These are phyloP conservation scores for Periconia macrospinosa DNA, from an alignment of 2,329 filamentous ascomycete species.

Conservation along the genomic window DNA sequence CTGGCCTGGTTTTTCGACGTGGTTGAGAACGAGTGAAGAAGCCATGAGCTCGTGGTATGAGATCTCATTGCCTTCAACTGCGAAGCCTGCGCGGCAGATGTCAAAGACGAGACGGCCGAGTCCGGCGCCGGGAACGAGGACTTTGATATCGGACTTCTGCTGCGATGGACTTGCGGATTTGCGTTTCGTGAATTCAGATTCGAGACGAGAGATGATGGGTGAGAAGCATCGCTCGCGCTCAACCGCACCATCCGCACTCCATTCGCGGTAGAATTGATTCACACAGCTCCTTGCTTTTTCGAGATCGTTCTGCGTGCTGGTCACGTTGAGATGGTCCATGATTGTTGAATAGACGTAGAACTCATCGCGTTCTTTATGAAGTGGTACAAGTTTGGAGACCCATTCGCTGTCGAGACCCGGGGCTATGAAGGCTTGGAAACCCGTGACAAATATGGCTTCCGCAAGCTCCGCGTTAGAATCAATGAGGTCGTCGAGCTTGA, in stretches of 20 bases:
- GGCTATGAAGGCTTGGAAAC: constrained; percentile 38
- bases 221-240: constrained; percentile 80
- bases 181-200: constrained; percentile 46
- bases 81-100: constrained; percentile 71
- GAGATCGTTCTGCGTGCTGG: constrained; percentile 72
- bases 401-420: constrained; percentile 35
- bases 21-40: constrained; percentile 75
- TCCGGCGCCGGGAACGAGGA: constrained; percentile 88
- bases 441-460: constrained; percentile 68
- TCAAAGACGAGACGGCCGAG: constrained; percentile 89
- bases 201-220: constrained; percentile 70
- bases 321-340: constrained; percentile 67
- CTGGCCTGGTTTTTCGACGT: constrained; percentile 60
- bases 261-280: constrained; percentile 92
- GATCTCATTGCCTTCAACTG: constrained; percentile 86
- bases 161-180: constrained; percentile 14
- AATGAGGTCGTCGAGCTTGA: constrained; percentile 82
- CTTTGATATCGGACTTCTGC: constrained; percentile 53
- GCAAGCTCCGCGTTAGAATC: constrained; percentile 85
- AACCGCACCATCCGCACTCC: constrained; percentile 73
- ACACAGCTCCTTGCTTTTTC: constrained; percentile 93
- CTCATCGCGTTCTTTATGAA: constrained; percentile 31
- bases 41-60: constrained; percentile 96
- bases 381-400: constrained; percentile 33
- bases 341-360: constrained; percentile 46